A percentile compares a stretch with the other conserved stretches of the same genome.
Conservation (phyloP, 1,284 basidiomycete genomes). For the Fomitopsis palustris region DNA sequence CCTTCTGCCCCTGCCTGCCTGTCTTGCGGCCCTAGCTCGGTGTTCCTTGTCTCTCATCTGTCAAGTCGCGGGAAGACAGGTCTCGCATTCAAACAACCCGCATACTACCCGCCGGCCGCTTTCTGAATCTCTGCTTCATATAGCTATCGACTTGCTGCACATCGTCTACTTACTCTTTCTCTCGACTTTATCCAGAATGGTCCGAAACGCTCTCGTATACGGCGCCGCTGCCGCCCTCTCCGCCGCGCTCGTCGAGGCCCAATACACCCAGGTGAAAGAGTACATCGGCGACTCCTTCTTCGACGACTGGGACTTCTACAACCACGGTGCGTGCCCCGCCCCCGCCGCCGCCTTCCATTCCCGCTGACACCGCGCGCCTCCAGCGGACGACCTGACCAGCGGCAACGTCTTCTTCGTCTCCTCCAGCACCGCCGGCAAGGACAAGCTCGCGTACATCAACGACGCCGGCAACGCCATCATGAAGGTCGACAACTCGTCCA, state of each 20-base stretch:
- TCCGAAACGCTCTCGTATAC: constrained; percentile 4
- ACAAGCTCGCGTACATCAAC: constrained; percentile 60
- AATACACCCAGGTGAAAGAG: constrained; percentile 32
- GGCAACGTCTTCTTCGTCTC: constrained; percentile 65
- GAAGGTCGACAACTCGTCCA: constrained; percentile 65
- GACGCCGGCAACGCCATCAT: constrained; percentile 65
- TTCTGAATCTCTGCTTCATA: background rate
- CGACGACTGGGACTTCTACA: constrained; percentile 37
- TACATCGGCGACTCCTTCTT: constrained; percentile 37
- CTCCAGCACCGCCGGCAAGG: constrained; percentile 41
- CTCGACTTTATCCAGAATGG: constrained; percentile 9
- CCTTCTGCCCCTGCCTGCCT: background rate
- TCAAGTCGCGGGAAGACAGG: background rate
- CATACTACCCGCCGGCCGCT: background rate
- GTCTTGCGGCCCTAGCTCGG: background rate
- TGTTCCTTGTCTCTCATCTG: background rate
- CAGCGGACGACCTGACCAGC: constrained; percentile 68
- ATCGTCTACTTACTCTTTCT: background rate
- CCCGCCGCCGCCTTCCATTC: too few species aligned
- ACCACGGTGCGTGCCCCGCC: constrained; percentile 29
- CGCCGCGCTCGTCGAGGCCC: constrained; percentile 18
- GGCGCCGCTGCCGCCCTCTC: constrained; percentile 9
- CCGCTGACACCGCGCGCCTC: constrained; percentile 1
- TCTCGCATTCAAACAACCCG: background rate
- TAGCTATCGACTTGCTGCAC: background rate